Evolutionary conservation across 2,329 filamentous ascomycete genomes (phyloP).

Genomic region (Plenodomus lindquistii): DNA sequence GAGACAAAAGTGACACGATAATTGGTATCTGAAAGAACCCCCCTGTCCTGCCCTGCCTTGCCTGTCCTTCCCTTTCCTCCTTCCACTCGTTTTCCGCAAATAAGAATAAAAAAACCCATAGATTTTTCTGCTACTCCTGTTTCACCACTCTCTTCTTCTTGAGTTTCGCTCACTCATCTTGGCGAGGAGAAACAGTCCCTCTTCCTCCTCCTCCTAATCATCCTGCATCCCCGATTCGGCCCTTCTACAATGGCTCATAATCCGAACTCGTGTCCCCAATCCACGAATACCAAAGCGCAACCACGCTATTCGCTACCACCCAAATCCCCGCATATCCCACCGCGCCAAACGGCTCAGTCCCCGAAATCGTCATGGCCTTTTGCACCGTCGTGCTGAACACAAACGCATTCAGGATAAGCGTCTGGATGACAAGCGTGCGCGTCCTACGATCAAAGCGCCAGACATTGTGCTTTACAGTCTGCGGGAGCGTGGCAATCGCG

Average conservation of each 20-base stretch:
- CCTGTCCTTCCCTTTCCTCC: too few species aligned
- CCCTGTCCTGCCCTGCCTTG: too few species aligned
- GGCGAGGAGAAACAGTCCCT: too few species aligned
- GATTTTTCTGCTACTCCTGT: too few species aligned
- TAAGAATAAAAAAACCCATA: too few species aligned
- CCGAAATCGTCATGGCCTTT: constrained; percentile 69
- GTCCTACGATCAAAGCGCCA: constrained; percentile 74
- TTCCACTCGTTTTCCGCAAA: too few species aligned
- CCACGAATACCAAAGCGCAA: constrained; percentile 61
- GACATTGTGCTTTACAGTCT: constrained; percentile 74
- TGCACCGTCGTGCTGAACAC: constrained; percentile 62
- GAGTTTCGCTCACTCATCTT: too few species aligned
- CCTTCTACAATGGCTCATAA: constrained; percentile 26
- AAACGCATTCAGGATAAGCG: constrained; percentile 52
- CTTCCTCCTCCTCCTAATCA: too few species aligned
- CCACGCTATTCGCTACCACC: constrained; percentile 66
- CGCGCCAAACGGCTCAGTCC: constrained; percentile 72
- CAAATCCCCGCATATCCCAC: constrained; percentile 74
- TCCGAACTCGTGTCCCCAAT: constrained; percentile 47
- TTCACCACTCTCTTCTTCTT: too few species aligned
- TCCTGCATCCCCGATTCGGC: too few species aligned
- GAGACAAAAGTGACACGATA: too few species aligned
- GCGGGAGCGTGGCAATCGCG: constrained; percentile 64
- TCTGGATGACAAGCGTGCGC: constrained; percentile 60
- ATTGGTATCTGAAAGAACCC: too few species aligned